A percentile compares a stretch with the other conserved stretches of the same genome.
These are phyloP conservation scores for Exophiala phaeomuriformis DNA, from an alignment of 2,329 filamentous ascomycete genomes.

Conservation along the genomic window DNA sequence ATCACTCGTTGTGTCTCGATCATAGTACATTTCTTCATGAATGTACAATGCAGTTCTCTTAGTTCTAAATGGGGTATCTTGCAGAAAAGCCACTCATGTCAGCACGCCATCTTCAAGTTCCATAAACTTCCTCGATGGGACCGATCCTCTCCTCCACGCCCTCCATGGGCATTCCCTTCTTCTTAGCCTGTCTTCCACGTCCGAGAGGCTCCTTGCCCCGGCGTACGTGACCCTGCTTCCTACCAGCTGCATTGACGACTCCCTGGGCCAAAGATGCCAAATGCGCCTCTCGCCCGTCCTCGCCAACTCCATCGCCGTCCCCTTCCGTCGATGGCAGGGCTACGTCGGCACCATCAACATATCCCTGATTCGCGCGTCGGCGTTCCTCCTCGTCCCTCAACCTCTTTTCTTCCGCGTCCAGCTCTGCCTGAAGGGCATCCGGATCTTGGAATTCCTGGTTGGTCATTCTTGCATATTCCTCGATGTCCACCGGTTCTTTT, in stretches of 20 bases:
- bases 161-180: conserved; percentile 18
- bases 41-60: neutral
- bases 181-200: conserved; percentile 14
- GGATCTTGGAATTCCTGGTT: conserved; percentile 41
- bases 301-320: conserved; percentile 21
- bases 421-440: conserved; percentile 41
- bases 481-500: conserved; percentile 38
- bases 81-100: neutral
- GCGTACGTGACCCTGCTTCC: conserved; percentile 10
- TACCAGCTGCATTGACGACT: conserved; percentile 10
- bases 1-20: too few relatives aligned
- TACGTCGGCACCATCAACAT: conserved; percentile 27
- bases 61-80: neutral
- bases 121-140: conserved; percentile 19
- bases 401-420: conserved; percentile 39
- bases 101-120: neutral
- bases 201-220: conserved; percentile 11
- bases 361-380: conserved; percentile 23
- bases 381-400: conserved; percentile 37
- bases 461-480: conserved; percentile 41
- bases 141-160: conserved; percentile 24
- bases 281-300: conserved; percentile 5
- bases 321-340: conserved; percentile 32
- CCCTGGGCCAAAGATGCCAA: conserved; percentile 12
- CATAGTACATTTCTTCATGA: neutral